Evolutionary conservation across 148 eudicot genomes (phyloP).

Genomic region (Rhododendron ovatum): DNA sequence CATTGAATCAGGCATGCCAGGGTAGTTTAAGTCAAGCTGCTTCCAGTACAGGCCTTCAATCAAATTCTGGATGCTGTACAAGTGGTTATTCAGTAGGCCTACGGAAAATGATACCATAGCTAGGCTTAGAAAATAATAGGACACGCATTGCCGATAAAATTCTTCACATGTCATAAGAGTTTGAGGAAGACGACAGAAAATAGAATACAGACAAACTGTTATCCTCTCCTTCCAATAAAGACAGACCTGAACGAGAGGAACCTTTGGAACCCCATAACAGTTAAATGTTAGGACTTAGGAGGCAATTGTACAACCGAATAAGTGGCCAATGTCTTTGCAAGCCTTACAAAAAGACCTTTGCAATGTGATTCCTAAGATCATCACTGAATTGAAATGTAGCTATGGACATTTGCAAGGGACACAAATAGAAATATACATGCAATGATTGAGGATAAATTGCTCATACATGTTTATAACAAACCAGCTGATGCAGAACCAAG

Average conservation of each 20-base stretch:
- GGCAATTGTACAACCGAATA: background rate
- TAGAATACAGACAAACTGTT: background rate
- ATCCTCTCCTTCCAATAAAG: background rate
- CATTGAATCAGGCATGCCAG: background rate
- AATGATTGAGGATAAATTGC: background rate
- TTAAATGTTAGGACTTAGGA: background rate
- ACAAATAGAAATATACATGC: background rate
- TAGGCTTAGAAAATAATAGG: background rate
- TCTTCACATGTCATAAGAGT: background rate
- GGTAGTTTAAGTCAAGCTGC: background rate
- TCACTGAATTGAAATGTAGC: background rate
- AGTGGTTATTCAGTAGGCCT: background rate
- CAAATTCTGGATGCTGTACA: background rate
- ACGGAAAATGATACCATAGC: background rate
- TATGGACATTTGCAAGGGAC: background rate
- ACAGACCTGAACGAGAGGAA: background rate
- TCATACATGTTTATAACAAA: background rate
- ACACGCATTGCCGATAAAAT: background rate
- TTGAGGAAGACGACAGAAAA: background rate
- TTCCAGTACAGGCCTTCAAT: background rate
- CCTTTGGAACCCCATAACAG: background rate
- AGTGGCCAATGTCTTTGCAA: background rate
- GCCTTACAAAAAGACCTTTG: background rate
- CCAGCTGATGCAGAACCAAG: background rate
- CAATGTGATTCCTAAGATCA: background rate